Evolutionary conservation across 495 filamentous ascomycete genomes (phyloP), one percentile per base, ranked within the genome.

Genomic region (Daldinia bambusicola): DNA sequence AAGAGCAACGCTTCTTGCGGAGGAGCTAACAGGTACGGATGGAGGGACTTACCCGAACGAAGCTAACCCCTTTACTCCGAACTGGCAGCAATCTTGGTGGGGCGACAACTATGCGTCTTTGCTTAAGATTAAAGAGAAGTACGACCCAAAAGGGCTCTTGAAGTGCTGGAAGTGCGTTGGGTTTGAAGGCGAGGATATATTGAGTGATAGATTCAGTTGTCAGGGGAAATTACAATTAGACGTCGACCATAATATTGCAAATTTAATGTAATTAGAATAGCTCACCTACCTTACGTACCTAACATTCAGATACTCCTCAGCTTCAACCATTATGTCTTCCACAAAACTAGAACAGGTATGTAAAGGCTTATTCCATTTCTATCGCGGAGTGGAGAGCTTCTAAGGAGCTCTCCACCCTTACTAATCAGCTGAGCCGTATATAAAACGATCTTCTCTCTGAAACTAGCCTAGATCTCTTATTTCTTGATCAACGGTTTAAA

Each of bases 11-110:
- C 73, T 79, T 6, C 76, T 82, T 20, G 74, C 86, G 6, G 80
- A 82, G 22, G 79, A 80, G 8, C 67, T 87, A 26, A 84, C 83
- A 12, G 70, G 75, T 10, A 80, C 78, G 18, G 74, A 78, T 50
- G 79, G 80, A 56, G 84, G 84, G 5, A 74, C 81, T 4, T 85
- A 86, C 68, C 34, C 81, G 65, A 87, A 87, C 59, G 82, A 87
- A 74, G 84, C 78, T 0, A 81, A 85, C 55, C 64, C 75, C 2
- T 82, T 81, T 53, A 84, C 84, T 32, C 63, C 74, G 43, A 75
- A 80, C 13, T 87, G 82, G 79, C 76, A 80, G 55, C 61, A 81
- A 43, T 79, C 81, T 6, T 88, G 82, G 70, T 87, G 81, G 77
- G 86, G 86, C 1, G 73, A 78, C 12, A 85, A 87, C 53, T 83